A percentile compares a stretch with the other conserved stretches of the same genome.
Evolutionary conservation across 805 yeast species (phyloP).

Genomic region (Saturnispora halmiae): DNA sequence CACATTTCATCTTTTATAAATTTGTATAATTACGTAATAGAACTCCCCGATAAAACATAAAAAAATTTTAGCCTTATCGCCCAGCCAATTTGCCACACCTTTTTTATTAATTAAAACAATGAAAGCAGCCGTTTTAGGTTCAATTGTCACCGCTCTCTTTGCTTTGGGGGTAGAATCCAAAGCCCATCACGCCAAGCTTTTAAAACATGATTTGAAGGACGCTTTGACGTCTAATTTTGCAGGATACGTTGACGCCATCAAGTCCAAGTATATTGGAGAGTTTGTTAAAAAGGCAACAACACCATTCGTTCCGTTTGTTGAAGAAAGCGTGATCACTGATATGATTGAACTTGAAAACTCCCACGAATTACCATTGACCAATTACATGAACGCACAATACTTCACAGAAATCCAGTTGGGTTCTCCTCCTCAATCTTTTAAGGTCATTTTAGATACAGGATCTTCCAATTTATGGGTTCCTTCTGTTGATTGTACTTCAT

Average conservation of each 20-base stretch:
- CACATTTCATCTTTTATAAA: too few relatives aligned
- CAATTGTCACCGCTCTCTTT: conserved; percentile 22
- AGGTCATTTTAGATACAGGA: conserved; percentile 94
- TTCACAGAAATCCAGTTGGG: conserved; percentile 87
- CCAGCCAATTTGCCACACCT: conserved; percentile 3
- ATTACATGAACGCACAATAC: conserved; percentile 94
- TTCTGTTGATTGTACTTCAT: conserved; percentile 73
- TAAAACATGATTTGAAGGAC: conserved; percentile 40
- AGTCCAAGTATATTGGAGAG: conserved; percentile 36
- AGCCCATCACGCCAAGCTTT: conserved; percentile 38
- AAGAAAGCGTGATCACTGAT: conserved; percentile 8
- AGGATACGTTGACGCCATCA: conserved; percentile 42
- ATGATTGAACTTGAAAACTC: conserved; percentile 28
- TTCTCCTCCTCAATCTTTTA: conserved; percentile 87
- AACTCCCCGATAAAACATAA: background rate
- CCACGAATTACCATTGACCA: conserved; percentile 78
- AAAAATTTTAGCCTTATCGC: too few relatives aligned
- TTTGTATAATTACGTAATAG: background rate
- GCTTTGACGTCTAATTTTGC: conserved; percentile 37
- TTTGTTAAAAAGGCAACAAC: conserved; percentile 15
- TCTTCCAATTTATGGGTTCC: conserved; percentile 98
- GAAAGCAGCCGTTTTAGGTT: conserved; percentile 29
- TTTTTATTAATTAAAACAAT: conserved; percentile 1
- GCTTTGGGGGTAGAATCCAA: conserved; percentile 32
- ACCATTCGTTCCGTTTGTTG: conserved; percentile 38